phyloP scores from a whole-genome alignment of 352 stramenopile species.

The Globisporangium recalcitrans region DNA sequence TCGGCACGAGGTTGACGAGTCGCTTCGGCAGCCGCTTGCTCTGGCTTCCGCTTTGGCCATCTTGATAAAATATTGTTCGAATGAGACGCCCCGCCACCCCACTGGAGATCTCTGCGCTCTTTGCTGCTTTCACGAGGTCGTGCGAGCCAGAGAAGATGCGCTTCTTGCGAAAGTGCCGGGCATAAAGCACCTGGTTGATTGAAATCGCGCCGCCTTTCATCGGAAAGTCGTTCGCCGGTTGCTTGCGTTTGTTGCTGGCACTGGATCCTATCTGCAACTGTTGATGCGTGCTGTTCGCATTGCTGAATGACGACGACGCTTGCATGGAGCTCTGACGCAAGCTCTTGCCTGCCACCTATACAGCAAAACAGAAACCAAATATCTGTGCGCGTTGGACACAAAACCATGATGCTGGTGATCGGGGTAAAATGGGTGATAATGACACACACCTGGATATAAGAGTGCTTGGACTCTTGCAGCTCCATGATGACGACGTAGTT shows the following conservation, averaged over 20 bases:
- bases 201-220: conserved; percentile 20
- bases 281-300: not conserved
- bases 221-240: not conserved
- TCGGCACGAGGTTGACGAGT: conserved; percentile 54
- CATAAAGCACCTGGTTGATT: conserved; percentile 67
- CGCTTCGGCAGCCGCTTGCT: conserved; percentile 46
- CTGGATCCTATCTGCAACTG: not conserved
- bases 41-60: conserved; percentile 14
- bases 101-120: conserved; percentile 26
- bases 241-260: not conserved
- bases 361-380: not conserved
- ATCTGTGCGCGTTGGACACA: not conserved
- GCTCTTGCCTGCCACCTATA: conserved; percentile 46
- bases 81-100: conserved; percentile 41
- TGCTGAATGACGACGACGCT: not conserved
- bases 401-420: not conserved
- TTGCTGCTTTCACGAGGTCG: conserved; percentile 27
- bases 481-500: conserved; percentile 57
- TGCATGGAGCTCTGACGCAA: conserved; percentile 25
- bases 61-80: conserved; percentile 34
- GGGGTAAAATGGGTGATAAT: too few species aligned
- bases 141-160: conserved; percentile 32
- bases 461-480: conserved; percentile 21
- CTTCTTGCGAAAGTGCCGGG: conserved; percentile 32
- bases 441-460: conserved; percentile 50